Evolutionary conservation across 1,284 basidiomycete genomes (phyloP), one percentile per base, ranked within the genome.

Genomic region (Vanrija humicola): DNA sequence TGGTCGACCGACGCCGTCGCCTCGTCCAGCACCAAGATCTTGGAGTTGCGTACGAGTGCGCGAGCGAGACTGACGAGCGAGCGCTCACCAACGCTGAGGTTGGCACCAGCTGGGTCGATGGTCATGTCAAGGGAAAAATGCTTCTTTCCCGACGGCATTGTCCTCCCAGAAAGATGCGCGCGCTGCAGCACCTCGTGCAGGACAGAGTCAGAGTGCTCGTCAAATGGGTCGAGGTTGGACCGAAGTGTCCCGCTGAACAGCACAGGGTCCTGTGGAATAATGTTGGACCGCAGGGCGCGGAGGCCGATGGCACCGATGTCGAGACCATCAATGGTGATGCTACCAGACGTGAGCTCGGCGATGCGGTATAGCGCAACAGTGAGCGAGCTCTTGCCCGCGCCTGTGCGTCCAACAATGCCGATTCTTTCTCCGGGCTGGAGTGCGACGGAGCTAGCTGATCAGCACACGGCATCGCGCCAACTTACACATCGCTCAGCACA

Each of bases 221-320:
- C 83, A 75, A 95, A 87, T 0, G 87, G 87, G 72, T 89, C 86
- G 26, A 88, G 76, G 60, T 86, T 87, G 16, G 81, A 81, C 16
- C 86, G 79, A 3, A 77, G 58, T 3, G 74, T 79, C 4, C 80
- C 79, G 72, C 82, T 77, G 71, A 89, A 87, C 48, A 86, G 67
- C 3, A 80, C 66, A 0, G 82, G 84, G 62, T 96, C 92, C 72
- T 96, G 92, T 9, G 92, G 91, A 59, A 97, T 94, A 66, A 96
- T 83, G 8, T 68, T 67, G 16, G 71, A 70, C 47, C 81, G 70
- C 6, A 82, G 61, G 44, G 78, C 74, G 73, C 79, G 54, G 65
- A 82, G 66, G 0, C 82, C 82, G 8, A 83, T 73, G 46, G 76
- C 69, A 3, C 68, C 68, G 18, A 75, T 64, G 47, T 83, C 80